Base-by-base conservation (phyloP, 495 filamentous ascomycete genomes). In the Talaromyces borbonicus region DNA sequence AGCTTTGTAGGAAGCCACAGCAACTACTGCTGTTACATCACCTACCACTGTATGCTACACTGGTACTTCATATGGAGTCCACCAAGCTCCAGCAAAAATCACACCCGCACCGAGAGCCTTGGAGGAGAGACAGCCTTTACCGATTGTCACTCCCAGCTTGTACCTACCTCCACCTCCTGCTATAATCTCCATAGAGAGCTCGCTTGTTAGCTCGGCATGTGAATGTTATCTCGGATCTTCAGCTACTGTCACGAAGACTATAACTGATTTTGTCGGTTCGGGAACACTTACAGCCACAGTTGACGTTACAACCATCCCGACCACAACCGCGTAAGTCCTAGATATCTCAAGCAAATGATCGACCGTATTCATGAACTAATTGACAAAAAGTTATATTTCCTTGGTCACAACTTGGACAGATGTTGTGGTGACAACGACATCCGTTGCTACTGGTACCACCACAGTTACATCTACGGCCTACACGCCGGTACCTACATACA, bases 21-120 rank as follows among this genome's bases (percentile, higher is more conserved):
- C 11, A 18, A 45, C 29, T 33, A 20, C 25, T 9, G 35, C 29
- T 9, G 43, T 45, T 12, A 45, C 43, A 20, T 45, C 43, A 18
- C 43, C 43, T 11, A 45, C 43, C 16, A 45, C 43, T 3, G 43
- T 33, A 35, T 45, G 43, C 43, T 45, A 45, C 43, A 31, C 43
- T 1, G 43, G 30, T 15, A 45, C 43, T 27, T n/a, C 12, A 7
- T 45, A 33, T 35, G 43, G 43, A 2, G 35, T 33, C 1, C 16
- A 16, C 6, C 16, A 16, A 20, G 27, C 19, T 4, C 29, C 29
- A 30, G 41, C 41, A 30, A 43, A 4, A n/a, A 22, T 27, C 16
- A 45, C 43, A 18, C 5, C 26, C 14, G 43, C 29, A 22, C 27
- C 27, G 15, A 27, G 23, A 45, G 23, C 8, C 7, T 27, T 32